Conservation (phyloP, 768 basidiomycete species). For the Lactifluus pinguis region DNA sequence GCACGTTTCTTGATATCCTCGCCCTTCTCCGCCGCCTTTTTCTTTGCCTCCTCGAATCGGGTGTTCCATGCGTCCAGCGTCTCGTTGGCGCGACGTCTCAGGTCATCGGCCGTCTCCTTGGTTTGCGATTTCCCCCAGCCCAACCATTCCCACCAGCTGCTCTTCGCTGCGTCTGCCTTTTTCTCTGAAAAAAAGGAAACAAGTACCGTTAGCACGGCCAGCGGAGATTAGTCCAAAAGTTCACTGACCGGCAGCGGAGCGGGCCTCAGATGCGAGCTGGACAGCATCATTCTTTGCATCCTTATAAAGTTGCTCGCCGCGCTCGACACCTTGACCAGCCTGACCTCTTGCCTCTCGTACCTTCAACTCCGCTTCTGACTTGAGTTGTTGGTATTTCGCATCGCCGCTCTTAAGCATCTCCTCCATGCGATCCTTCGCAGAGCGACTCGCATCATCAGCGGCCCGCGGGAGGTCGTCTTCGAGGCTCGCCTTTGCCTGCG, state of each 20-base stretch:
- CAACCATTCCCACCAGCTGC: conserved; percentile 5
- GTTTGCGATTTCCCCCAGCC: conserved; percentile 13
- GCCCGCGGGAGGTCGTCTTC: background rate
- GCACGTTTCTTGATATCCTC: conserved; percentile 13
- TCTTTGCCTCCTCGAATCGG: conserved; percentile 16
- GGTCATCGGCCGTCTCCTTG: conserved; percentile 2
- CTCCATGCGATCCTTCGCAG: background rate
- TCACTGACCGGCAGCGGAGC: background rate
- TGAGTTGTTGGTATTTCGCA: conserved; percentile 5
- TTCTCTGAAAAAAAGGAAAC: background rate
- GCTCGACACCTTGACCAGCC: background rate
- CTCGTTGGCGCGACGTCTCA: conserved; percentile 13
- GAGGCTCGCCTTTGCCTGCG: background rate
- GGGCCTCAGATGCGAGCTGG: background rate
- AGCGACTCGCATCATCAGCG: background rate
- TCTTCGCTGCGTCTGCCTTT: conserved; percentile 10
- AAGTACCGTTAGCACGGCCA: background rate
- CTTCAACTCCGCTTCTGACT: background rate
- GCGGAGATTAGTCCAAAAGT: too few relatives aligned
- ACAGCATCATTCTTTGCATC: background rate
- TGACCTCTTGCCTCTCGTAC: background rate
- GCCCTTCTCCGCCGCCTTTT: conserved; percentile 7
- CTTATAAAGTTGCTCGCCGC: conserved; percentile 6
- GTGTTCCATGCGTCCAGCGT: conserved; percentile 7
- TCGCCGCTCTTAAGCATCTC: background rate